Evolutionary conservation across 2,329 filamentous ascomycete species (phyloP).

Genomic region (Claviceps spartinae): DNA sequence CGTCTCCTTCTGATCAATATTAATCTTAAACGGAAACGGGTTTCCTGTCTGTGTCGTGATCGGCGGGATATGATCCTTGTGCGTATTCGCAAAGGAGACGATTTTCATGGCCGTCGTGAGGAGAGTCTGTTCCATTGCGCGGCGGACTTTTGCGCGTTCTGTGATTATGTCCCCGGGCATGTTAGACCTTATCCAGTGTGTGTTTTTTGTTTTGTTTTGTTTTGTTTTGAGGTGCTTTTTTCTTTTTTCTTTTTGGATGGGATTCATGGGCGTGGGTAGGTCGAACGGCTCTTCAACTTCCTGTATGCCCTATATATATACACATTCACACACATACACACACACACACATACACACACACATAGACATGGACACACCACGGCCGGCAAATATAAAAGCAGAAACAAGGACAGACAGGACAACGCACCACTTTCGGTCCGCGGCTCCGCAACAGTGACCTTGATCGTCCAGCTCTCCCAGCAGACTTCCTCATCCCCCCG

Average conservation of each 20-base stretch:
- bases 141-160: constrained; percentile 81
- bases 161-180: neutral
- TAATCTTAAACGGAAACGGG: constrained; percentile 89
- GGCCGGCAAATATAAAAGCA: too few relatives aligned
- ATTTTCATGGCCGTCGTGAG: constrained; percentile 83
- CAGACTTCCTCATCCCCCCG: constrained; percentile 81
- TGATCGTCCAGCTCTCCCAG: constrained; percentile 92
- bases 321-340: too few relatives aligned
- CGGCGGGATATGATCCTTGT: constrained; percentile 93
- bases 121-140: constrained; percentile 81
- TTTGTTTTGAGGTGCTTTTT: neutral
- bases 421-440: constrained; percentile 70
- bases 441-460: constrained; percentile 84
- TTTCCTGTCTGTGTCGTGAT: constrained; percentile 91
- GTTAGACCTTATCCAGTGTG: too few relatives aligned
- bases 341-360: too few relatives aligned
- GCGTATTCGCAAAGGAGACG: constrained; percentile 68
- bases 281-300: too few relatives aligned
- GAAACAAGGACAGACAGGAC: neutral
- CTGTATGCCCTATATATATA: too few relatives aligned
- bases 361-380: too few relatives aligned
- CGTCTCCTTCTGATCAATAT: constrained; percentile 66
- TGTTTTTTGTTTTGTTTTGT: neutral
- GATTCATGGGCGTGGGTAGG: too few relatives aligned
- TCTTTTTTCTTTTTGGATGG: neutral